Evolutionary conservation across 2,329 filamentous ascomycete genomes (phyloP).

Genomic region (Calonectria naviculata): DNA sequence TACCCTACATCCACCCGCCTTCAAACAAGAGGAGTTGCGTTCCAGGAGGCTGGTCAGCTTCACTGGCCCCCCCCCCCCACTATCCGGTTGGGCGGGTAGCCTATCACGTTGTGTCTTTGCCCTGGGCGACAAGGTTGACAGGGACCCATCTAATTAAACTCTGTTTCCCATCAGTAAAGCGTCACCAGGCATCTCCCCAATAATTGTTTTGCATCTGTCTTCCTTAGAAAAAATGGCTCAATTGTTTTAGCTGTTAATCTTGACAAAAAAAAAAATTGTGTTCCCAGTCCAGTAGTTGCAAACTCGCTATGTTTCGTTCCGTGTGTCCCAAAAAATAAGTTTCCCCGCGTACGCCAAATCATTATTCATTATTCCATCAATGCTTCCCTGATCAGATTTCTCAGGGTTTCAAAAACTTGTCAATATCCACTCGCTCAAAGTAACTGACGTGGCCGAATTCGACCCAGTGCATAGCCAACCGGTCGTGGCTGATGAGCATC

Average conservation of each 20-base stretch:
- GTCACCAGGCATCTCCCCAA: not conserved
- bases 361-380: not conserved
- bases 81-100: not conserved
- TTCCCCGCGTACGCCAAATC: not conserved
- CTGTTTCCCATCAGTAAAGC: not conserved
- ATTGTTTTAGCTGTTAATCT: not conserved
- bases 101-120: not conserved
- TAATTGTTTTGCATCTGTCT: not conserved
- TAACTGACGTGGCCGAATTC: slow-evolving; percentile 69
- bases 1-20: not conserved
- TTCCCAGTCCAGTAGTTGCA: not conserved
- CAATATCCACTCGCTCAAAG: slow-evolving; percentile 70
- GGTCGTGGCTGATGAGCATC: slow-evolving; percentile 81
- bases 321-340: not conserved
- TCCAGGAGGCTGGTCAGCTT: not conserved
- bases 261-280: not conserved
- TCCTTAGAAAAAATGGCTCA: not conserved
- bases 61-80: not conserved
- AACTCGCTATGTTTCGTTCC: not conserved
- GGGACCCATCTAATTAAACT: slow-evolving; percentile 4
- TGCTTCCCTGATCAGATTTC: not conserved
- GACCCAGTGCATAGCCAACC: slow-evolving; percentile 86
- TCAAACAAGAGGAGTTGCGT: not conserved
- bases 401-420: slow-evolving; percentile 54
- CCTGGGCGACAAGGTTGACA: not conserved